Percentiles rank a stretch among this genome's conserved stretches.
Conservation (phyloP, 2,329 filamentous ascomycete species). For the Dactylellina cionopaga region DNA sequence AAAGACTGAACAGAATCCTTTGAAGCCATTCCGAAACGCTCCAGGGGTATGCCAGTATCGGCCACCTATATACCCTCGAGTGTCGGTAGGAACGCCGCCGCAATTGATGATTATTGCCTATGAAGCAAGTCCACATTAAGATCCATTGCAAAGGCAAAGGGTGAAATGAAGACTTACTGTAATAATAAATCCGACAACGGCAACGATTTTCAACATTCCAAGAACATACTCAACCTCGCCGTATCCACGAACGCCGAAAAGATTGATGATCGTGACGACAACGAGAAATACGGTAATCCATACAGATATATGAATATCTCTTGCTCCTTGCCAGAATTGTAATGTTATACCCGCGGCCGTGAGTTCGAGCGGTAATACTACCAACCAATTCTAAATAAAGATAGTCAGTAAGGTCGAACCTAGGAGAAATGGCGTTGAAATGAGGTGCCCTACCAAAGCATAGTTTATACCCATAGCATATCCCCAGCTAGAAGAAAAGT, state of each 20-base stretch:
- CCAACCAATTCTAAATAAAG: slow-evolving; percentile 61
- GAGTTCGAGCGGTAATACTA: slow-evolving; percentile 67
- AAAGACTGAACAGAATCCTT: slow-evolving; percentile 69
- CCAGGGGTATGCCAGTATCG: slow-evolving; percentile 63
- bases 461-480: slow-evolving; percentile 69
- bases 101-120: slow-evolving; percentile 65
- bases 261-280: slow-evolving; percentile 55
- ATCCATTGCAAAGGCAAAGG: background rate
- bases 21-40: slow-evolving; percentile 64
- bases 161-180: slow-evolving; percentile 9
- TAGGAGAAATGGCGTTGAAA: background rate
- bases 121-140: background rate
- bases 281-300: slow-evolving; percentile 54
- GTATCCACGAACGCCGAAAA: slow-evolving; percentile 57
- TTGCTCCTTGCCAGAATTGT: slow-evolving; percentile 46
- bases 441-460: slow-evolving; percentile 59
- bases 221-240: slow-evolving; percentile 57
- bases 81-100: slow-evolving; percentile 66
- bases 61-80: slow-evolving; percentile 56
- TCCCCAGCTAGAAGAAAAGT: slow-evolving; percentile 57
- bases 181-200: slow-evolving; percentile 57
- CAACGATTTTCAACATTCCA: slow-evolving; percentile 56
- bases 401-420: slow-evolving; percentile 53
- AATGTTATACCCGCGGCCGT: slow-evolving; percentile 63
- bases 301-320: slow-evolving; percentile 45